These are phyloP conservation scores for Volvox carteri DNA, from an alignment of 163 green algal species.

Conservation along the genomic window DNA sequence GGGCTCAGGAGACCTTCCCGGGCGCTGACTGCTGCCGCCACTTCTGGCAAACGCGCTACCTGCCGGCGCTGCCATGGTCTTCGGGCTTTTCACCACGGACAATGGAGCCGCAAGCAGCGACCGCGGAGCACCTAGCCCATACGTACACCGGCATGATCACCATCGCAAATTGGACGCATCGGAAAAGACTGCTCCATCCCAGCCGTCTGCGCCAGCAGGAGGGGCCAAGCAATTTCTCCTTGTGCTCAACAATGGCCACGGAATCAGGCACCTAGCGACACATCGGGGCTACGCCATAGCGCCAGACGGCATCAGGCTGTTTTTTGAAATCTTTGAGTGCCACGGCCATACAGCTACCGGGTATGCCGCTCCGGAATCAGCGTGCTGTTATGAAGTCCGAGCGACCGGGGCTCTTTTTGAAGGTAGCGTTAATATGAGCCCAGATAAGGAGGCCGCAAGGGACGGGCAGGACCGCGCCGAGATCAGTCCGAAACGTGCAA, in stretches of 20 bases:
- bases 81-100: background rate
- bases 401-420: background rate
- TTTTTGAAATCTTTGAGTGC: slow-evolving; percentile 57
- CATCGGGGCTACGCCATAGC: background rate
- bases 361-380: background rate
- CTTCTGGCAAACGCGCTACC: too few relatives aligned
- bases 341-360: background rate
- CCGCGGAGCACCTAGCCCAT: background rate
- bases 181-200: too few relatives aligned
- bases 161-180: background rate
- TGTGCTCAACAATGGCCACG: slow-evolving; percentile 30
- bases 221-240: background rate
- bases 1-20: too few relatives aligned
- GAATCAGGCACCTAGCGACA: slow-evolving; percentile 2
- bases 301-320: slow-evolving; percentile 28
- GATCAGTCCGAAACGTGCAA: too few relatives aligned
- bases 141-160: background rate
- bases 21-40: too few relatives aligned
- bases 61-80: slow-evolving; percentile 7
- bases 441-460: too few relatives aligned
- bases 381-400: background rate
- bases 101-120: background rate
- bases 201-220: too few relatives aligned
- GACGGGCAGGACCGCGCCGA: too few relatives aligned
- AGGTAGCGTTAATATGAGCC: too few relatives aligned